Evolutionary conservation across 768 basidiomycete species (phyloP).

Genomic region (Suillus lakei): DNA sequence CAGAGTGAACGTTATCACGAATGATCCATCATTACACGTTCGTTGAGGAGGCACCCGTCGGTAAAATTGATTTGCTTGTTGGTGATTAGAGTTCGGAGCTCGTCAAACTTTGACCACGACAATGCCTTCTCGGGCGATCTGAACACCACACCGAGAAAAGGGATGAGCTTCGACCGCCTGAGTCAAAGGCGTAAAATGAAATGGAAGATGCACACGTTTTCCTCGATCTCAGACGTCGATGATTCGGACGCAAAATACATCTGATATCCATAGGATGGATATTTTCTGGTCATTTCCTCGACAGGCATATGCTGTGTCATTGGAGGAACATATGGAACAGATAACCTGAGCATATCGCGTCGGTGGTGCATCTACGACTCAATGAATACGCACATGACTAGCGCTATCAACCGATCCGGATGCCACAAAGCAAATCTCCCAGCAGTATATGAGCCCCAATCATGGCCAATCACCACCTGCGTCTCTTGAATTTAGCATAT

Average conservation of each 20-base stretch:
- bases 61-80: slow-evolving; percentile 3
- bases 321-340: slow-evolving; percentile 71
- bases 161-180: slow-evolving; percentile 23
- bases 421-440: slow-evolving; percentile 76
- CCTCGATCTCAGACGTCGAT: slow-evolving; percentile 60
- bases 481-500: neutral
- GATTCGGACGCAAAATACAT: slow-evolving; percentile 60
- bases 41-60: slow-evolving; percentile 22
- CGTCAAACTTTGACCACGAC: slow-evolving; percentile 1
- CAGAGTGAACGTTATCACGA: neutral
- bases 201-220: slow-evolving; percentile 45
- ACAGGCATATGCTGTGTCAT: slow-evolving; percentile 51
- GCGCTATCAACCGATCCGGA: slow-evolving; percentile 61
- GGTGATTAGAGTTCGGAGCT: slow-evolving; percentile 14
- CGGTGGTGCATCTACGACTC: neutral
- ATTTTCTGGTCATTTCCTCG: slow-evolving; percentile 51
- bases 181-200: neutral
- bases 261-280: slow-evolving; percentile 71
- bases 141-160: slow-evolving; percentile 23
- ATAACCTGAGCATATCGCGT: slow-evolving; percentile 51
- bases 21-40: slow-evolving; percentile 18
- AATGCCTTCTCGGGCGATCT: neutral
- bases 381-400: slow-evolving; percentile 56
- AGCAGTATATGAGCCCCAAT: slow-evolving; percentile 75
- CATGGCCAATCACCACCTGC: slow-evolving; percentile 75